Base-by-base conservation (phyloP, 441 rosid species). In the Croton setiger region DNA sequence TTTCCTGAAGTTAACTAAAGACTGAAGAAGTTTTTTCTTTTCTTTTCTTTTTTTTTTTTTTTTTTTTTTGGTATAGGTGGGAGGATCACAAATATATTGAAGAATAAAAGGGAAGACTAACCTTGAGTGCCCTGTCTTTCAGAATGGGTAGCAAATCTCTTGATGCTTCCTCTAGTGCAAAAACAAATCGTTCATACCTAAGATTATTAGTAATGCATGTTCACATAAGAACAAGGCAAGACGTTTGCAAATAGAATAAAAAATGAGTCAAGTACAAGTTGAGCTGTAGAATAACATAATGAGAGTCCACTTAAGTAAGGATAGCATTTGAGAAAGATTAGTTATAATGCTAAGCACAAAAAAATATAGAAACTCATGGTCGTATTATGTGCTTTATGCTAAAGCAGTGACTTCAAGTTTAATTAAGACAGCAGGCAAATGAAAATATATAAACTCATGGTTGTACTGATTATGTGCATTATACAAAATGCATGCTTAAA, bases 121-220 rank as follows among this genome's bases (percentile, higher is more conserved):
- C 99, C 96, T 88, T 95, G 76, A 92, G 72, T 66, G 96, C 88
- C 86, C 81, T 95, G 79, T 87, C 94, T 83, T 95, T 95, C 36
- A 92, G 81, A 67, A 87, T 72, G 63, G 93, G 95, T 69, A 95
- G 76, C 91, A 87, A 79, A 79, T 95, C 97, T 78, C 89, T 95
- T 18, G 98, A 92, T 70, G 96, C 95, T 79, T 92, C 99, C 86
- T 92, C 98, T 23, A 95, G 90, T 15, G 96, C 93, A 43, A 67
- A 58, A 63, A 92, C 86, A 83, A 87, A 91, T 7, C 91, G 96
- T 75, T 89, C 97, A 76, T 92, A 95, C 85, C 97, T 95, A 72
- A 67, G 48, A 74, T 39, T 68, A 74, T 39, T 68, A 20, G 11
- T 33, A n/a, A 71, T 55, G 69, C 23, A 66, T 51, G 47, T 61